These are phyloP conservation scores for Pulveroboletus sp. DNA, from an alignment of 768 basidiomycete genomes.

Conservation along the genomic window DNA sequence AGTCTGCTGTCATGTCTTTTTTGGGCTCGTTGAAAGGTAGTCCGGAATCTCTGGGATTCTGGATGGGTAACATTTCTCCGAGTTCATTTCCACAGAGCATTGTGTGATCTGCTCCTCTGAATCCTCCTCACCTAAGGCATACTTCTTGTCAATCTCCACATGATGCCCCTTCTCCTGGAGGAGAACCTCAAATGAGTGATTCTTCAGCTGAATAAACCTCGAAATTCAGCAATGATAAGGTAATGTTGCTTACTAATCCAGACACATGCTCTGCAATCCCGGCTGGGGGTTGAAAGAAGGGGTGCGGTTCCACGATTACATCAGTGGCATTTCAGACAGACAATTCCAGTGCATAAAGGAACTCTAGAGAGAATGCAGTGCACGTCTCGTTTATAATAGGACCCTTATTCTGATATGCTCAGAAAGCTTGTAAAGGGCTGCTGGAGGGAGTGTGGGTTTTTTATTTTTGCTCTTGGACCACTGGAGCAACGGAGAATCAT, in stretches of 20 bases:
- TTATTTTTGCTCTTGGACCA: background rate
- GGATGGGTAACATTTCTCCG: no score
- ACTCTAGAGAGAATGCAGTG: background rate
- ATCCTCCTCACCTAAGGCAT: background rate
- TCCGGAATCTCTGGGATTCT: no score
- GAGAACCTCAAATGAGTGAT: background rate
- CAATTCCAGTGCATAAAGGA: background rate
- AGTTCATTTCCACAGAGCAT: no score
- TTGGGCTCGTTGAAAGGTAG: no score
- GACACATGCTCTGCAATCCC: background rate
- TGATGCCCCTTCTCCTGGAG: background rate
- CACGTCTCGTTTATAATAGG: background rate
- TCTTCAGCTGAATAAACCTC: background rate
- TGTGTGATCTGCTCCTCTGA: no score
- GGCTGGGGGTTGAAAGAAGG: background rate
- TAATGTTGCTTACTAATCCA: background rate
- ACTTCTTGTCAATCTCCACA: background rate
- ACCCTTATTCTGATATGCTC: background rate
- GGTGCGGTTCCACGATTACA: background rate
- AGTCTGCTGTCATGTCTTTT: no score
- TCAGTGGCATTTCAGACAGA: background rate
- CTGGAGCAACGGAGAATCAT: background rate
- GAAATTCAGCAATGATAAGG: background rate
- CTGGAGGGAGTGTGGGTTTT: background rate
- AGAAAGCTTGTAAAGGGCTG: background rate